Evolutionary conservation across 2,329 filamentous ascomycete genomes (phyloP).

Genomic region (Bisporella sp.): DNA sequence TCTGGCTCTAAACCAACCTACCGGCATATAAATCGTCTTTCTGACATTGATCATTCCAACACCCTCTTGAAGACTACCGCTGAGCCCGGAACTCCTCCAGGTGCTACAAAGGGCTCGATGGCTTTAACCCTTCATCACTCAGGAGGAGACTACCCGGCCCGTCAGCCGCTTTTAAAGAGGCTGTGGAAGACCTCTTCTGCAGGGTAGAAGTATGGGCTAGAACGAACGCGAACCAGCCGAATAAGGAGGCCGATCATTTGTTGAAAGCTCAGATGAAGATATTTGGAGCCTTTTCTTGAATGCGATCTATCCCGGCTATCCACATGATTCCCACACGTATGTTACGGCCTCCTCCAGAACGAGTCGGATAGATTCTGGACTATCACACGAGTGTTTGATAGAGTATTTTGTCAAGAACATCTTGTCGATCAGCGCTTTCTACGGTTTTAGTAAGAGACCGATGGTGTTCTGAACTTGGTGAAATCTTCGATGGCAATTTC

Average conservation of each 20-base stretch:
- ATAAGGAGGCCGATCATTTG: constrained; percentile 13
- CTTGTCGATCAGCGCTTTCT: constrained; percentile 29
- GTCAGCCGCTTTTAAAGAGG: constrained; percentile 7
- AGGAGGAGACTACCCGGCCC: neutral
- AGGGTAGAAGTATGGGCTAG: constrained; percentile 25
- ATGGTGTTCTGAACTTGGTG: constrained; percentile 17
- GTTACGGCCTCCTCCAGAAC: constrained; percentile 29
- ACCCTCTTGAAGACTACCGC: too few relatives aligned
- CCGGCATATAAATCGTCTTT: too few relatives aligned
- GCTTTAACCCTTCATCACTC: neutral
- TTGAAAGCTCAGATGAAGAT: constrained; percentile 15
- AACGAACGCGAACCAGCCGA: constrained; percentile 16
- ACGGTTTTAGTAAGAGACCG: constrained; percentile 24
- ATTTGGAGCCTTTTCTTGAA: constrained; percentile 23
- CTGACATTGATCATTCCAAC: too few relatives aligned
- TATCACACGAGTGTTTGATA: constrained; percentile 31
- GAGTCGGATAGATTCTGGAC: constrained; percentile 27
- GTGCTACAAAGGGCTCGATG: neutral
- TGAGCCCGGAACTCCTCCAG: too few relatives aligned
- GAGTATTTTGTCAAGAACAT: constrained; percentile 31
- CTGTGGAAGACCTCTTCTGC: constrained; percentile 13
- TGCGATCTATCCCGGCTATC: constrained; percentile 12
- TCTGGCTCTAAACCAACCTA: too few relatives aligned
- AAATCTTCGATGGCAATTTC: constrained; percentile 7
- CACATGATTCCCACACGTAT: constrained; percentile 27